Base-by-base conservation (phyloP, 1,284 basidiomycete genomes). In the Trichosporon asahii region DNA sequence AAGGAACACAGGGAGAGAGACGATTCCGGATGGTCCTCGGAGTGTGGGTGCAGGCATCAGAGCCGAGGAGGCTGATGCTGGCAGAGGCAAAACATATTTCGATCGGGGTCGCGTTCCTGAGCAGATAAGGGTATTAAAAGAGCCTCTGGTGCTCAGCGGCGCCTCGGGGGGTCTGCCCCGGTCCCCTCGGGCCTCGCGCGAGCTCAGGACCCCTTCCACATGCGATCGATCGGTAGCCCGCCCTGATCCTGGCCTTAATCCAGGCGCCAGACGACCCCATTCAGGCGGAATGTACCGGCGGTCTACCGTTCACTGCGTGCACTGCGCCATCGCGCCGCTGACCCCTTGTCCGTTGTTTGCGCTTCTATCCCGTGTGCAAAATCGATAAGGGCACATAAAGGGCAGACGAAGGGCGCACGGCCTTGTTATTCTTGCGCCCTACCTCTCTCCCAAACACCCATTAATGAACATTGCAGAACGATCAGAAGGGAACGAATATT, bases 21-120 rank as follows among this genome's bases (percentile, higher is more conserved):
- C 7, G 57, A 61, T 61, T 31, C 57, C 57, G 57, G 55, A 25
- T 60, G 25, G 11, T 55, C 12, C 37, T 40, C 12, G n/a, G 49
- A n/a, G 40, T 18, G 23, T 53, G 49, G 49, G 49, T 23, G 49
- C 18, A 33, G 7, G 57, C 27, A 11, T 9, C 29, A 31, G 27
- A 61, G 27, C 29, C 57, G 57, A 61, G 29, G 21, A 31, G 18
- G 57, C 57, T 25, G 57, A 61, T 14, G 18, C 57, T n/a, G 18
- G 57, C 57, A n/a, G 57, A 61, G 27, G 29, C 57, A 31, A 61
- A 61, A 61, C 57, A 61, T 61, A 61, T 61, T 61, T 61, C 57
- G 57, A 61, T 61, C 57, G 57, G 57, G 57, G 14, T n/a, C 1
- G 27, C 9, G 27, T 31, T n/a, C 57, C 57, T 61, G 57, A 53